phyloP scores from a whole-genome alignment of 2,329 filamentous ascomycete species.

The Bipolaris sorokiniana region DNA sequence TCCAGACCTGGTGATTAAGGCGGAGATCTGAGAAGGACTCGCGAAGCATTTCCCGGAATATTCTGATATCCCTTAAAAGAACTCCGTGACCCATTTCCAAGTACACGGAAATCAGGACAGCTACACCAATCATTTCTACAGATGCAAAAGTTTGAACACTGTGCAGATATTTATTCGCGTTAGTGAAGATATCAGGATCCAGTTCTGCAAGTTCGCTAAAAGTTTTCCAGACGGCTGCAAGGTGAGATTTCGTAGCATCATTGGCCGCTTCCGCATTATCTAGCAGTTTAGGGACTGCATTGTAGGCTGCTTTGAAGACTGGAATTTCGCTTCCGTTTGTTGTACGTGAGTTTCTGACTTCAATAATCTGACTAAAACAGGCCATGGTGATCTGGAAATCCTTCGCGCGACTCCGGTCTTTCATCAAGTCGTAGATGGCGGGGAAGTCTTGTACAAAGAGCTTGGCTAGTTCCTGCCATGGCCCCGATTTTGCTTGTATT shows the following conservation, averaged over 20 bases:
- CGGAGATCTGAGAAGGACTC: conserved; percentile 39
- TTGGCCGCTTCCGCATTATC: conserved; percentile 35
- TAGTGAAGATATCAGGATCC: conserved; percentile 39
- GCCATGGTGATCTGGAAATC: conserved; percentile 45
- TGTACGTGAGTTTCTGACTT: conserved; percentile 36
- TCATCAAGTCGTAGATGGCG: conserved; percentile 42
- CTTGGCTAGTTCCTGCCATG: conserved; percentile 55
- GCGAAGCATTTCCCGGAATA: conserved; percentile 33
- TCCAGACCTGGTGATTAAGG: conserved; percentile 36
- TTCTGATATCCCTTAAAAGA: conserved; percentile 40
- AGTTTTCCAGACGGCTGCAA: conserved; percentile 42
- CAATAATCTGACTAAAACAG: conserved; percentile 49
- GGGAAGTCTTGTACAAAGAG: conserved; percentile 53
- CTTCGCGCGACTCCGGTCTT: conserved; percentile 36
- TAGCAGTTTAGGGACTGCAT: conserved; percentile 32
- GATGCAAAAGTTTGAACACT: conserved; percentile 45
- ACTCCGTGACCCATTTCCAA: conserved; percentile 33
- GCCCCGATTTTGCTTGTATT: conserved; percentile 53
- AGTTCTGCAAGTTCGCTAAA: conserved; percentile 36
- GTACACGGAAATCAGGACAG: conserved; percentile 44
- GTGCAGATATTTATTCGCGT: conserved; percentile 31
- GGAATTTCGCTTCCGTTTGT: conserved; percentile 30
- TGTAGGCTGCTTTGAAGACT: conserved; percentile 28
- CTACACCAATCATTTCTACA: conserved; percentile 46
- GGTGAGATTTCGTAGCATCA: conserved; percentile 40